Conservation (phyloP, 331 rosid species). For the Stylosanthes scabra region DNA sequence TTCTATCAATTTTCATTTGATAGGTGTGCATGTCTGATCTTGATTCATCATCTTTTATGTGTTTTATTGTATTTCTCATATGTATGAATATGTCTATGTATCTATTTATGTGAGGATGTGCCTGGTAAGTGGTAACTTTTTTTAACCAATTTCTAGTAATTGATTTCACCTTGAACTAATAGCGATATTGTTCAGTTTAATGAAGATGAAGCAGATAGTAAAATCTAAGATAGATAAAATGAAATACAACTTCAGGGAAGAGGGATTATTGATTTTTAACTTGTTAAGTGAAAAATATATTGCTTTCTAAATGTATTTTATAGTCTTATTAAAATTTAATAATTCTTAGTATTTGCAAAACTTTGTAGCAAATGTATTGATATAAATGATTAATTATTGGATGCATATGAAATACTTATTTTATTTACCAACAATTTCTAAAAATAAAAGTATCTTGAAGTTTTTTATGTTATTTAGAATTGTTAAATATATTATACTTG, state of each 20-base stretch:
- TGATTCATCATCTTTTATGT: slow-evolving; percentile 19
- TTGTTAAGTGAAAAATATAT: background rate
- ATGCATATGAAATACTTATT: background rate
- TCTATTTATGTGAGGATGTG: background rate
- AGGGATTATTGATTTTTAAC: background rate
- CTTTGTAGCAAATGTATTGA: background rate
- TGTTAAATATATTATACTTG: too few relatives aligned
- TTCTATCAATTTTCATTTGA: slow-evolving; percentile 36
- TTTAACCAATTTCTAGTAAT: background rate
- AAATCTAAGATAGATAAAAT: background rate
- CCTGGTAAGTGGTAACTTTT: background rate
- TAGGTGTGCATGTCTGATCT: slow-evolving; percentile 12
- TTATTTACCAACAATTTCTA: background rate
- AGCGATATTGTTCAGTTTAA: background rate
- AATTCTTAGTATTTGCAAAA: background rate
- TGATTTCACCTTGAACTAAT: background rate
- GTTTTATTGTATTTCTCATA: slow-evolving; percentile 7
- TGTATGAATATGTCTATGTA: background rate
- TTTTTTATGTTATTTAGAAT: background rate
- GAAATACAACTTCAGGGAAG: background rate
- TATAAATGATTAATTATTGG: background rate
- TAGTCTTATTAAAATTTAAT: background rate
- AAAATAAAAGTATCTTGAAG: background rate
- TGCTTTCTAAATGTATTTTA: background rate
- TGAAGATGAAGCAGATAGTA: background rate